Evolutionary conservation across 2,329 filamentous ascomycete genomes (phyloP), one percentile per base, ranked within the genome.

Genomic region (Epichloe gansuensis): DNA sequence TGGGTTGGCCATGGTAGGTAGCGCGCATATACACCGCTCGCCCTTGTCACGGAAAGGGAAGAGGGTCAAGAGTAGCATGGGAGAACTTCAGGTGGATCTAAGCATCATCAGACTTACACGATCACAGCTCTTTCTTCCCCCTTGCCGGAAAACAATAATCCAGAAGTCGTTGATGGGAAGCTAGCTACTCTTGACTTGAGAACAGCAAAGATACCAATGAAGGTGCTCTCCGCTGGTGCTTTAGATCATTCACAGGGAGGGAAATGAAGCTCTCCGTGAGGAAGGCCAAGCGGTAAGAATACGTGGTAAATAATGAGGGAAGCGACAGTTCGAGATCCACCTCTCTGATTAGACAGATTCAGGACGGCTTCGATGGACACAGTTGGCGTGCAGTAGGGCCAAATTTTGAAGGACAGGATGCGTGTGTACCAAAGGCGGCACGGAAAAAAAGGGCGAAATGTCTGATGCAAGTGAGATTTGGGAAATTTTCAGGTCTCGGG

Each of bases 401-500:
- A 51, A 43, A 23, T 13, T 49, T 53, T 57, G 57, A 57, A 57
- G 39, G 43, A 25, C 36, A 46, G 38, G 23, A 39, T 49, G 42
- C 27, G 49, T 21, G 47, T 49, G 46, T 51, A 41, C 46, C 31
- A 41, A n/a, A 9, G 31, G 42, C 44, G 52, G 50, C 38, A 44
- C 43, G 34, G 6, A n/a, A 46, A 39, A 50, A 55, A 54, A 61
- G 55, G 56, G 56, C 52, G 43, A 51, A 49, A 53, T 52, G 55
- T 50, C 47, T 61, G 57, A 58, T 57, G 56, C 41, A 52, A 50
- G 55, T 54, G 55, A 60, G 58, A 58, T 60, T 63, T 50, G 51
- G 57, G 56, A 61, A 56, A 60, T 60, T 21, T 59, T 59, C 62
- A 57, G 56, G 61, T 64, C 56, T 65, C 55, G 60, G 57, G 54